These are phyloP conservation scores for Aspergillus olivimuriae DNA, from an alignment of 495 filamentous ascomycete species.

Conservation along the genomic window DNA sequence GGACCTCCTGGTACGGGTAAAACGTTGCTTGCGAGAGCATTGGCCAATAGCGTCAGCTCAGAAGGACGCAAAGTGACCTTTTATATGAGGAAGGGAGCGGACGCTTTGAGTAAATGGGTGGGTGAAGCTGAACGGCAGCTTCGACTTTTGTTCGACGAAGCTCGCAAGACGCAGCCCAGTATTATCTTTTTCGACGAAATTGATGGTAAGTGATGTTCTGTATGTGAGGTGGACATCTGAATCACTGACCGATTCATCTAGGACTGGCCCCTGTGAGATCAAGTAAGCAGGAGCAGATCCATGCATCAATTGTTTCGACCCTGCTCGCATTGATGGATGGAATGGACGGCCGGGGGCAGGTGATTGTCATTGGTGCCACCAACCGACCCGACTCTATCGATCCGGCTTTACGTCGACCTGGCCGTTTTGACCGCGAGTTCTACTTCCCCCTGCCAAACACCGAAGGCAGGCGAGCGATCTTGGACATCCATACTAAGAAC, in stretches of 20 bases:
- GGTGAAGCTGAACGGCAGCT: constrained; percentile 95
- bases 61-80: constrained; percentile 92
- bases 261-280: constrained; percentile 88
- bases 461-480: constrained; percentile 71
- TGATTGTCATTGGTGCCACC: constrained; percentile 96
- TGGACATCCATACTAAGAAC: constrained; percentile 92
- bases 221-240: constrained; percentile 10
- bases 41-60: constrained; percentile 73
- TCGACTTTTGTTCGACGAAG: constrained; percentile 90
- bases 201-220: constrained; percentile 53
- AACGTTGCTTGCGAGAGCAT: constrained; percentile 83
- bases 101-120: constrained; percentile 97
- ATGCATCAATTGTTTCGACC: constrained; percentile 96
- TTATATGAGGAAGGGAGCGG: constrained; percentile 98
- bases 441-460: constrained; percentile 89
- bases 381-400: constrained; percentile 98
- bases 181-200: constrained; percentile 99
- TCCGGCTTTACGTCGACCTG: constrained; percentile 92
- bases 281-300: constrained; percentile 96
- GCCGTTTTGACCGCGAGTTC: constrained; percentile 94
- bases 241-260: constrained; percentile 17
- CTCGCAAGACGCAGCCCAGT: constrained; percentile 87
- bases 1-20: constrained; percentile 97
- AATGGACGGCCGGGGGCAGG: constrained; percentile 96
- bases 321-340: constrained; percentile 95